Percentiles rank a stretch among this genome's conserved stretches.
phyloP scores from a whole-genome alignment of 371 early-diverging fungal genomes.

The Coemansia sp. region DNA sequence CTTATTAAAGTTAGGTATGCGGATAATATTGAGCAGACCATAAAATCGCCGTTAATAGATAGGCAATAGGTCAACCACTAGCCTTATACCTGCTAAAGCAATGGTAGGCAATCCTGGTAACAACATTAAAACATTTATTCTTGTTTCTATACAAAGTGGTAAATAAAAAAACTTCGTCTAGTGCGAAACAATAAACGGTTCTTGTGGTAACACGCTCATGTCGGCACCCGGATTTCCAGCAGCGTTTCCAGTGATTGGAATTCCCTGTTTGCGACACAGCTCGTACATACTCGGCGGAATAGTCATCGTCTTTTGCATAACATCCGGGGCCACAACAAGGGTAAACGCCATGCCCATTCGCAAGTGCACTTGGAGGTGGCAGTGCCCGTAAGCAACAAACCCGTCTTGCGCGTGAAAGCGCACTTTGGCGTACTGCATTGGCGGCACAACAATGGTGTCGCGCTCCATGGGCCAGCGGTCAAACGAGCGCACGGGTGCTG shows the following conservation, averaged over 20 bases:
- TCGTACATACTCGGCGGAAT: conserved; percentile 31
- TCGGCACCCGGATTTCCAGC: conserved; percentile 63
- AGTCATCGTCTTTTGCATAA: conserved; percentile 1
- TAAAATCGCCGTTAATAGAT: too few relatives aligned
- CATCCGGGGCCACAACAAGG: conserved; percentile 67
- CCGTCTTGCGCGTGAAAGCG: conserved; percentile 73
- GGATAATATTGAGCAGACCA: too few relatives aligned
- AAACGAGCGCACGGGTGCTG: not conserved
- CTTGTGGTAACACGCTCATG: conserved; percentile 52
- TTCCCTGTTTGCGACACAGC: conserved; percentile 58
- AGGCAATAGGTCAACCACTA: too few relatives aligned
- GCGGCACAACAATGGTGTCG: conserved; percentile 63
- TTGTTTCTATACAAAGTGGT: not conserved
- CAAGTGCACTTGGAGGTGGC: conserved; percentile 79
- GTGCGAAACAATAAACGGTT: not conserved
- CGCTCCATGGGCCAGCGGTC: conserved; percentile 56
- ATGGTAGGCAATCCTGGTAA: too few relatives aligned
- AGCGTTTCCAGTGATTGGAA: conserved; percentile 62
- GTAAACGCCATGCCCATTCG: conserved; percentile 61
- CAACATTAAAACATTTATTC: too few relatives aligned
- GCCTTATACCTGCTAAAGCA: too few relatives aligned
- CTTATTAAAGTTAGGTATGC: too few relatives aligned
- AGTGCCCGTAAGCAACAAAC: conserved; percentile 73
- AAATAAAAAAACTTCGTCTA: not conserved
- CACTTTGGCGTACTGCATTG: conserved; percentile 57